phyloP scores from a whole-genome alignment of 805 yeast species.

The Candida quercuum region DNA sequence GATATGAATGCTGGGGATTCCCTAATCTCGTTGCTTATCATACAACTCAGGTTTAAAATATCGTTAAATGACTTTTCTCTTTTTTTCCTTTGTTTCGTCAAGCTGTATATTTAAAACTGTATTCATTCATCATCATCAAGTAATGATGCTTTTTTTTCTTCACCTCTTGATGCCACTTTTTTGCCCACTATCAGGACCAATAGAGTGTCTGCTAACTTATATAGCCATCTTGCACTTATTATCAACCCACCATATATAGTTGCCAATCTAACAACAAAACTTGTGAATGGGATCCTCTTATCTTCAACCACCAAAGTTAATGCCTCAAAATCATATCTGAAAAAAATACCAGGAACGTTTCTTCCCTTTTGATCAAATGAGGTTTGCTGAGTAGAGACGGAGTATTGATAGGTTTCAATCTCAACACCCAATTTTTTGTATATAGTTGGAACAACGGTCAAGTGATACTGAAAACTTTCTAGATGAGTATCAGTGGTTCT shows the following conservation, averaged over 20 bases:
- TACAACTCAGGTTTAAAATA: slow-evolving; percentile 1
- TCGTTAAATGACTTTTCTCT: too few relatives aligned
- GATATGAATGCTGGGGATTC: slow-evolving; percentile 44
- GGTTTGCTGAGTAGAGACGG: slow-evolving; percentile 51
- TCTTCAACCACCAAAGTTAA: slow-evolving; percentile 67
- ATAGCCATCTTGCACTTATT: slow-evolving; percentile 63
- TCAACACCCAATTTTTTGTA: slow-evolving; percentile 65
- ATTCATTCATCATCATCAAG: slow-evolving; percentile 12
- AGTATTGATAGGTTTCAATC: slow-evolving; percentile 82
- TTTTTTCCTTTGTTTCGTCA: too few relatives aligned
- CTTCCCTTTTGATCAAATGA: slow-evolving; percentile 14
- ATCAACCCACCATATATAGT: slow-evolving; percentile 82
- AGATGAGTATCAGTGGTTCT: slow-evolving; percentile 44
- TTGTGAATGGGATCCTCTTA: slow-evolving; percentile 66
- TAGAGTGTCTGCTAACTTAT: slow-evolving; percentile 50
- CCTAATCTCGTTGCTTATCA: slow-evolving; percentile 31
- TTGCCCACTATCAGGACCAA: slow-evolving; percentile 52
- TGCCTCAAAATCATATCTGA: slow-evolving; percentile 87
- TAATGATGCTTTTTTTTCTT: slow-evolving; percentile 14
- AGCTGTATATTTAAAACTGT: too few relatives aligned
- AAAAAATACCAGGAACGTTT: slow-evolving; percentile 69
- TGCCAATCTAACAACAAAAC: slow-evolving; percentile 70
- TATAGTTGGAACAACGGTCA: slow-evolving; percentile 80
- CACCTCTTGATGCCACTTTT: slow-evolving; percentile 31
- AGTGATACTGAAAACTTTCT: slow-evolving; percentile 56